phyloP scores from a whole-genome alignment of 495 filamentous ascomycete species.

The Talaromyces liani region DNA sequence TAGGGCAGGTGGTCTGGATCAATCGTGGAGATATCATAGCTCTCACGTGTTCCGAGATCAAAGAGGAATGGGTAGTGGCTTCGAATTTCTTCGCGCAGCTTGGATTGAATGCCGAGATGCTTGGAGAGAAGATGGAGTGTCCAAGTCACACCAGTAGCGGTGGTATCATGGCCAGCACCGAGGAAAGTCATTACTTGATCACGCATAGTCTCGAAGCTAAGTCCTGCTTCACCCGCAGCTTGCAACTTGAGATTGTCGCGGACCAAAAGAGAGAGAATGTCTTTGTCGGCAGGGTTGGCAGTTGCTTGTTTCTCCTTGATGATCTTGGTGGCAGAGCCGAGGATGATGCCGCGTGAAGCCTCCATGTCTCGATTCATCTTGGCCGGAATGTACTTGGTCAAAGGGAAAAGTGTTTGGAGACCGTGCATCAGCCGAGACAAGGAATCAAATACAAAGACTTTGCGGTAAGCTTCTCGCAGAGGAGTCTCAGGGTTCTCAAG shows the following conservation, averaged over 20 bases:
- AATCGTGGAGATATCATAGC: constrained; percentile 8
- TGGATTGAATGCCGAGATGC: constrained; percentile 16
- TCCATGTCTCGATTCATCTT: constrained; percentile 42
- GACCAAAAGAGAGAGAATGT: constrained; percentile 40
- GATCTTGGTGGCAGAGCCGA: constrained; percentile 25
- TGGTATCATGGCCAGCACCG: constrained; percentile 20
- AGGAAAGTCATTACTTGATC: constrained; percentile 41
- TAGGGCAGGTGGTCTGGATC: constrained; percentile 31
- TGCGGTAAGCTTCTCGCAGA: constrained; percentile 35
- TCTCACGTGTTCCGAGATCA: constrained; percentile 7
- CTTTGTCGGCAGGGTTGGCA: constrained; percentile 26
- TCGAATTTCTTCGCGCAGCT: constrained; percentile 18
- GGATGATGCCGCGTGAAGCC: constrained; percentile 28
- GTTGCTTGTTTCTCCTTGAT: constrained; percentile 27
- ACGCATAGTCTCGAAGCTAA: constrained; percentile 36
- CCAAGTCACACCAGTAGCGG: constrained; percentile 20
- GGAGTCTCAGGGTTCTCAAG: constrained; percentile 31
- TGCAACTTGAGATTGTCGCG: constrained; percentile 29
- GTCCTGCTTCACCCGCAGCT: constrained; percentile 23
- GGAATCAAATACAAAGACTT: constrained; percentile 37
- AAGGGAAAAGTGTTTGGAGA: constrained; percentile 35
- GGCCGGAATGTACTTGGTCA: constrained; percentile 31
- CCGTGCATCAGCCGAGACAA: constrained; percentile 33
- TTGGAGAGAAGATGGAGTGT: constrained; percentile 19
- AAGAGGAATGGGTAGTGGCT: constrained; percentile 18